phyloP scores from a whole-genome alignment of 1,284 basidiomycete species.

The Microbotryomycetes sp. region DNA sequence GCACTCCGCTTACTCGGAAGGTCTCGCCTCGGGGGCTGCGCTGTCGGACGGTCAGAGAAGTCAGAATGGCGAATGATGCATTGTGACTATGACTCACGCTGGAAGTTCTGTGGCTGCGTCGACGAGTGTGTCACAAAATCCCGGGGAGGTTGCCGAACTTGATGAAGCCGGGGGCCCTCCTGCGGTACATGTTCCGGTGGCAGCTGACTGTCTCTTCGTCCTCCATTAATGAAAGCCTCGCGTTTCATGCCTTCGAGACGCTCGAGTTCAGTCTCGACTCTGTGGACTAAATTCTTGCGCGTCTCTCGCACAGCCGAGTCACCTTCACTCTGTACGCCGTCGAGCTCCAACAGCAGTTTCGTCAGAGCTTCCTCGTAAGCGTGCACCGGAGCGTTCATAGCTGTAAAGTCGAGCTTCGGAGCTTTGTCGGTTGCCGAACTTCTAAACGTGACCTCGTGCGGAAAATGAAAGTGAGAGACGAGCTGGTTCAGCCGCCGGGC shows the following conservation, averaged over 20 bases:
- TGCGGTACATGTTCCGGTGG: too few species aligned
- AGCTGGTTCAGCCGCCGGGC: not conserved
- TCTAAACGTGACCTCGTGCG: not conserved
- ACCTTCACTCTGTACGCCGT: conserved; percentile 59
- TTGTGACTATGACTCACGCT: too few species aligned
- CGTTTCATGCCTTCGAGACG: not conserved
- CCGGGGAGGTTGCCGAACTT: too few species aligned
- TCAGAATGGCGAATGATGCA: too few species aligned
- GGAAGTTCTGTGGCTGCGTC: too few species aligned
- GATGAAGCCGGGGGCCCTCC: too few species aligned
- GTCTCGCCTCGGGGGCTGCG: too few species aligned
- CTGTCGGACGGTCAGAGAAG: too few species aligned
- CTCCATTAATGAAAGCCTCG: not conserved
- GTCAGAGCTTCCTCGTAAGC: conserved; percentile 55
- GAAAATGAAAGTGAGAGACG: not conserved
- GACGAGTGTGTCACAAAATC: too few species aligned
- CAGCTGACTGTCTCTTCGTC: too few species aligned
- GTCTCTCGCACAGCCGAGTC: conserved; percentile 52
- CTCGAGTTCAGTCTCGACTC: not conserved
- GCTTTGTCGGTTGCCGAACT: not conserved
- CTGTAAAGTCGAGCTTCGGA: conserved; percentile 46
- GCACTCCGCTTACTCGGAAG: too few species aligned
- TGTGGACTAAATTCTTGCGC: conserved; percentile 52
- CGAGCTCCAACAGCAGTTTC: conserved; percentile 55
- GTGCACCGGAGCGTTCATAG: conserved; percentile 51